Evolutionary conservation across 345 rosid species (phyloP).

Genomic region (Erodium maritimum): DNA sequence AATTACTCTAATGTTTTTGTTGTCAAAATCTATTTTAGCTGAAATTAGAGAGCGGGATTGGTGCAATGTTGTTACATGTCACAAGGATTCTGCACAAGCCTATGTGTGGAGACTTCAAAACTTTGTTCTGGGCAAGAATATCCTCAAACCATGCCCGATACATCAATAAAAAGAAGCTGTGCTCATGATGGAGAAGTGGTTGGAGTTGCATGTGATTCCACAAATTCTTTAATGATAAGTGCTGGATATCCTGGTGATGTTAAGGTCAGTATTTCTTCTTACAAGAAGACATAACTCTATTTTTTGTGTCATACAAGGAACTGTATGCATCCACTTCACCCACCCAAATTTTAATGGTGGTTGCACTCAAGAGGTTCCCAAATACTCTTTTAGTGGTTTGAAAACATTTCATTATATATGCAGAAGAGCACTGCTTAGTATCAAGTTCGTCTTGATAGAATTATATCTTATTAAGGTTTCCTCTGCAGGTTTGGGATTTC

Average conservation of each 20-base stretch:
- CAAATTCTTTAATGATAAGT: constrained; percentile 86
- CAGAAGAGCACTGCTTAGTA: background rate
- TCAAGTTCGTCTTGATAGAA: constrained; percentile 2
- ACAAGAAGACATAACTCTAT: background rate
- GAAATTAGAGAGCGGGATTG: constrained; percentile 99
- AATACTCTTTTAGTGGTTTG: no score
- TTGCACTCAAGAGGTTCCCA: background rate
- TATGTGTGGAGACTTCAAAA: constrained; percentile 99
- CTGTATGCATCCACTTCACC: no score
- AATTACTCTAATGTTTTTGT: constrained; percentile 1
- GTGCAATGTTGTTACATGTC: constrained; percentile 98
- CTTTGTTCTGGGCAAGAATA: constrained; percentile 92
- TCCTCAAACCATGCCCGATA: constrained; percentile 83
- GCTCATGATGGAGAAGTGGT: constrained; percentile 76
- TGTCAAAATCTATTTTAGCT: constrained; percentile 31
- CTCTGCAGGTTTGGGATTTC: constrained; percentile 91
- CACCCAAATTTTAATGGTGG: background rate
- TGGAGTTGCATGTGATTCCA: constrained; percentile 93
- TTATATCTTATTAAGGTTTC: constrained; percentile 4
- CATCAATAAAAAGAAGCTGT: constrained; percentile 32
- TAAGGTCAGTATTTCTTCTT: constrained; percentile 35
- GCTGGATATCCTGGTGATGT: constrained; percentile 84
- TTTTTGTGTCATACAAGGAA: no score
- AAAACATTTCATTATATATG: no score
- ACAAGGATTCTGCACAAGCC: constrained; percentile 76